Evolutionary conservation across 306 rosid genomes (phyloP), one percentile per base, ranked within the genome.

Genomic region (Rosa persica): DNA sequence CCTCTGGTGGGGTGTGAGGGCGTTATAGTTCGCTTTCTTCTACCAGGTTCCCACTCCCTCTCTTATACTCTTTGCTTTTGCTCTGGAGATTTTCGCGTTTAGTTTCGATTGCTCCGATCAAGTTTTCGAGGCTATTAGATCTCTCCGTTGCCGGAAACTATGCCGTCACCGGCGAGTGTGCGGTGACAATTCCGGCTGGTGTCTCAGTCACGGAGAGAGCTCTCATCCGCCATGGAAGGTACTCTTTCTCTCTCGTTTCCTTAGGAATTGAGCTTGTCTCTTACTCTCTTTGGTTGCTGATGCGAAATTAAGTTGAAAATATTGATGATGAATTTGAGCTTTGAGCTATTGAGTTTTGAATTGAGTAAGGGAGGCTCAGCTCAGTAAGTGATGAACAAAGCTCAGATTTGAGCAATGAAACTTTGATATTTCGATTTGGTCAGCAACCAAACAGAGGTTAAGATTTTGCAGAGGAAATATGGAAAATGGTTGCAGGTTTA

Each of bases 201-300:
- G 42, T 60, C 34, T 39, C 49, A 22, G 8, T 22, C 36, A 22
- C 64, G 46, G 36, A 30, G 36, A 13, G 27, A 70, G 57, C 73
- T 82, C 74, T 68, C 60, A 6, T 82, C 49, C 61, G 25, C 68
- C 72, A 89, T 89, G 97, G 70, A 75, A 90, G 94, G 93, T 86
- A 84, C 44, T 27, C 34, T 44, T 58, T 47, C 34, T 58, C 12
- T 27, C 67, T 62, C 40, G 6, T 49, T 25, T 48, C 44, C 11
- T 55, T 57, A n/a, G 76, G 16, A 16, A 23, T 60, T 62, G 58
- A 20, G 73, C 16, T 38, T 39, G 12, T 23, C 40, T 48, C 27
- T 69, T 57, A 38, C 78, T 77, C 55, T 76, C 80, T 88, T 85
- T 91, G 86, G 93, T 84, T 86, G 82, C 91, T 89, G 91, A 87